Conservation (phyloP, 371 early-diverging fungal genomes). For the Entomophthora muscae region DNA sequence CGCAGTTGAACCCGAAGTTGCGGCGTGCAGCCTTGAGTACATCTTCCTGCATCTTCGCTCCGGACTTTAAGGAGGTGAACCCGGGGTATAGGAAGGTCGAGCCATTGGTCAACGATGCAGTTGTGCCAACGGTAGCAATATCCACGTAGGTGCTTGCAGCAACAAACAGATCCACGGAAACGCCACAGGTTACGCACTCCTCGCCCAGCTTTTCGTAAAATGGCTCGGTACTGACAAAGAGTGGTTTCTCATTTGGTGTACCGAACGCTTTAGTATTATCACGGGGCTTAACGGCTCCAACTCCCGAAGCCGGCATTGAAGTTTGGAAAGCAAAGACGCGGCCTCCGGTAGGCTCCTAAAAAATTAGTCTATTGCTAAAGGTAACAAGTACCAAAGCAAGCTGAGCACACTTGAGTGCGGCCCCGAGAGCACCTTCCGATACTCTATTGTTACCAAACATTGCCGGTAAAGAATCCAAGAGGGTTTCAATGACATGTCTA, state of each 20-base stretch:
- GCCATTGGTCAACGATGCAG: conserved; percentile 71
- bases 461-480: conserved; percentile 62
- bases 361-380: neutral
- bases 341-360: conserved; percentile 57
- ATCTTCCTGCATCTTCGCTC: conserved; percentile 41
- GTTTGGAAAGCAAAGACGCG: conserved; percentile 71
- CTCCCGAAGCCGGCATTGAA: conserved; percentile 64
- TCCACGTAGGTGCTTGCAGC: conserved; percentile 79
- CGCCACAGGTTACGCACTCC: conserved; percentile 53
- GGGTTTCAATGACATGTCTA: conserved; percentile 45
- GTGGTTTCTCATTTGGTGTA: conserved; percentile 73
- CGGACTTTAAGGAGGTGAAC: conserved; percentile 50
- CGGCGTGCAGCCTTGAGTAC: conserved; percentile 48
- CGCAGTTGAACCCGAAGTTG: conserved; percentile 71
- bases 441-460: conserved; percentile 61
- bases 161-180: conserved; percentile 73
- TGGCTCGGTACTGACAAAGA: conserved; percentile 69
- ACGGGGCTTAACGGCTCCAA: conserved; percentile 63
- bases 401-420: conserved; percentile 59
- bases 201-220: conserved; percentile 69
- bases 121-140: conserved; percentile 51
- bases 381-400: conserved; percentile 38
- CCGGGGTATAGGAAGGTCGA: conserved; percentile 57
- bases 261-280: conserved; percentile 74
- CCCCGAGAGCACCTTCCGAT: conserved; percentile 61